Evolutionary conservation across 345 rosid species (phyloP), one percentile per base, ranked within the genome.

Genomic region (Populus ilicifolia): DNA sequence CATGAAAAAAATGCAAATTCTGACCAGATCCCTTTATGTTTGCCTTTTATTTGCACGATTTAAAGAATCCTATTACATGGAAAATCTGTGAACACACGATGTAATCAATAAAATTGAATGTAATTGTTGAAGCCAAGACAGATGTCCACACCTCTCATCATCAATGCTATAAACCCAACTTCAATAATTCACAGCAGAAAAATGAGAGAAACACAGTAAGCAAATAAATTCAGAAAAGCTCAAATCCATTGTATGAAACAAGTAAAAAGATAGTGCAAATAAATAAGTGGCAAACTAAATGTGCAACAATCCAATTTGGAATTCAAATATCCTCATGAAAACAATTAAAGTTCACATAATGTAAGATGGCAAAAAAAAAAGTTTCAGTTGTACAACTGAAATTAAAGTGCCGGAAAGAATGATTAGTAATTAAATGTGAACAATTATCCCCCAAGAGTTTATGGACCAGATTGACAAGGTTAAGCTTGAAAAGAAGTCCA

Each of bases 291-390:
- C 10, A 59, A 59, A 3, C 14, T 88, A n/a, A 36, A 50, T 5
- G 46, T 5, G 30, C 63, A 13, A 11, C 7, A 23, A 48, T 20
- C 10, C 44, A 54, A 46, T 27, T 33, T 73, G 50, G 48, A 72
- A 48, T 62, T 41, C 48, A 77, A 62, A 38, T 38, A 5, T 76
- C 44, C 69, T 43, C 50, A 12, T 71, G 48, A 54, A 72, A 54
- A 80, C 63, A 67, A 66, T 30, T 65, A n/a, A 50, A 41, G 35
- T 56, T 16, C 27, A 21, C 20, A 14, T 9, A 69, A 35, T 5
- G 43, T n/a, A 39, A 52, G 59, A 52, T 52, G n/a, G 59, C 0
- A 7, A 10, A n/a, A 8, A 33, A 33, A 56, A 12, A 18, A 27
- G 35, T 43, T 56, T 25, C 30, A 56, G 44, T 59, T 43, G 70